phyloP scores from a whole-genome alignment of 805 yeast genomes.

The Starmerella bombi region DNA sequence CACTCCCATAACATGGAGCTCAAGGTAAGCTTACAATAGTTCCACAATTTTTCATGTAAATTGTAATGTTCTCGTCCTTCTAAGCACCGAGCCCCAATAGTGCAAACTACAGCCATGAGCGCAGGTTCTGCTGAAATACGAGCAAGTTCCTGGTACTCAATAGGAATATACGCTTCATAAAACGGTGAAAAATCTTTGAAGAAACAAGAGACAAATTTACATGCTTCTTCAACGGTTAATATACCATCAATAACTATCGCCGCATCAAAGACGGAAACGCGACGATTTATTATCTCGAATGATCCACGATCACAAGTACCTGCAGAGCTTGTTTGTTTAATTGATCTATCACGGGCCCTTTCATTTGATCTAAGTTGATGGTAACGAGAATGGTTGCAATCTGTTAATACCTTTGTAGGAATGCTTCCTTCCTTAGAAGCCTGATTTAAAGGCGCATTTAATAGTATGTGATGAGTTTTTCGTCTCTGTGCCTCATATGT shows the following conservation, averaged over 20 bases:
- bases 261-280: slow-evolving; percentile 1
- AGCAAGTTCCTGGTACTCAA: slow-evolving; percentile 6
- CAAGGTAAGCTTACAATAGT: slow-evolving; percentile 4
- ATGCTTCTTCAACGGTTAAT: slow-evolving; percentile 6
- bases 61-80: slow-evolving; percentile 1
- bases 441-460: no score
- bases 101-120: slow-evolving; percentile 6
- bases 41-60: slow-evolving; percentile 8
- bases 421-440: no score
- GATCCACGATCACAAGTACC: no score
- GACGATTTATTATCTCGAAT: no score
- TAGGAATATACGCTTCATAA: slow-evolving; percentile 6
- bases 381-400: no score
- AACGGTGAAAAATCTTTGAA: slow-evolving; percentile 8
- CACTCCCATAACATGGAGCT: slow-evolving; percentile 9
- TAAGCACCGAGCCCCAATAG: slow-evolving; percentile 6
- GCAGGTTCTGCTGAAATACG: slow-evolving; percentile 9
- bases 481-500: neutral
- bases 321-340: no score
- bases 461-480: no score
- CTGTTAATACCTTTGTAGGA: no score
- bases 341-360: no score
- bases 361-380: no score
- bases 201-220: slow-evolving; percentile 7
- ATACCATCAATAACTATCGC: slow-evolving; percentile 6